These are phyloP conservation scores for Apiospora kogelbergensis DNA, from an alignment of 2,329 filamentous ascomycete genomes.

Conservation along the genomic window DNA sequence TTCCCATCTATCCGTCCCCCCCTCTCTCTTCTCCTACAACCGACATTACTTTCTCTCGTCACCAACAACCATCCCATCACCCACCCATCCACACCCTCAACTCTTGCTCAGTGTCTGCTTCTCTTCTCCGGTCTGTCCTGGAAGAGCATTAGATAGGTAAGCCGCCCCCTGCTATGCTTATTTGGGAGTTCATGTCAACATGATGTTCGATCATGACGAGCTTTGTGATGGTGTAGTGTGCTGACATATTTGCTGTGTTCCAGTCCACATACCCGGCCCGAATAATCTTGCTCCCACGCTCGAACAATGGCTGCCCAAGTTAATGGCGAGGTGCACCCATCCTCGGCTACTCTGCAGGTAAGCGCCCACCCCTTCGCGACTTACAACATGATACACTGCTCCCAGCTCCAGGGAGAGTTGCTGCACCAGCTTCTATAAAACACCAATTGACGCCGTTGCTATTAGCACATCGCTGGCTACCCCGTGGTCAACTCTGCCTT, in stretches of 20 bases:
- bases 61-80: not conserved
- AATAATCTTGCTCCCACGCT: not conserved
- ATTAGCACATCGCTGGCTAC: slow-evolving; percentile 79
- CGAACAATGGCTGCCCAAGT: slow-evolving; percentile 32
- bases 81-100: not conserved
- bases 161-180: not conserved
- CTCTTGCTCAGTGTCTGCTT: not conserved
- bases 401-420: not conserved
- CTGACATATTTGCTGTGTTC: not conserved
- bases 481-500: slow-evolving; percentile 80
- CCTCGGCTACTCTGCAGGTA: slow-evolving; percentile 34
- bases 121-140: not conserved
- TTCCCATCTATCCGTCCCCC: not conserved
- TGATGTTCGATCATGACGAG: not conserved
- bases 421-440: not conserved
- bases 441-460: slow-evolving; percentile 6
- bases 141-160: not conserved
- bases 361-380: slow-evolving; percentile 12
- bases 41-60: not conserved
- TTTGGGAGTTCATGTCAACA: not conserved
- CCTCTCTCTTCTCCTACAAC: not conserved
- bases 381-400: not conserved
- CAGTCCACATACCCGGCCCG: slow-evolving; percentile 4
- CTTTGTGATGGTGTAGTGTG: not conserved
- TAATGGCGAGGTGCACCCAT: slow-evolving; percentile 32